Conservation (phyloP, 805 yeast genomes). For the Ogataea ganodermae region DNA sequence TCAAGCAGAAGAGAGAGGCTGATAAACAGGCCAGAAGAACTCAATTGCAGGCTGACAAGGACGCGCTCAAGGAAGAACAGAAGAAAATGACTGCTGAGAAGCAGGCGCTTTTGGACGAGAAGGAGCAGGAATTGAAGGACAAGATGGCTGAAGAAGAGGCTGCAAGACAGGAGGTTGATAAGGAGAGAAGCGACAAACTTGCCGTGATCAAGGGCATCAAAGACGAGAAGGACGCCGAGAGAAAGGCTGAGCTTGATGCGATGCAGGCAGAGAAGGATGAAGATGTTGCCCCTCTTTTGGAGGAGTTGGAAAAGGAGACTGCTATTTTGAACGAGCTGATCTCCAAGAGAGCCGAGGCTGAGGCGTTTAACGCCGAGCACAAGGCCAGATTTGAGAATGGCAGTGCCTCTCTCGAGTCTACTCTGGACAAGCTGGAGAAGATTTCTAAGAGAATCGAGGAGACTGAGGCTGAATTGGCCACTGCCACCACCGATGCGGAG, state of each 20-base stretch:
- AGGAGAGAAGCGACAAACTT: constrained; percentile 45
- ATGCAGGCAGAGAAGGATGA: constrained; percentile 56
- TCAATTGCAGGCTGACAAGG: constrained; percentile 50
- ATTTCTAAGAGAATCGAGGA: constrained; percentile 44
- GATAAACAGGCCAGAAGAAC: constrained; percentile 43
- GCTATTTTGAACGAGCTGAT: constrained; percentile 51
- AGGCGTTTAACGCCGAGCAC: constrained; percentile 47
- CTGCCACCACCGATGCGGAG: constrained; percentile 33
- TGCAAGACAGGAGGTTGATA: constrained; percentile 42
- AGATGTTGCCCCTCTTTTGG: constrained; percentile 55
- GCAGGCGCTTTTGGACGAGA: constrained; percentile 43
- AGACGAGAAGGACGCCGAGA: constrained; percentile 43
- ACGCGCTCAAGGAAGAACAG: constrained; percentile 47
- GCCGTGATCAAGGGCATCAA: constrained; percentile 46
- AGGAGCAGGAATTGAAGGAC: constrained; percentile 43
- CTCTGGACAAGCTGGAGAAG: constrained; percentile 45
- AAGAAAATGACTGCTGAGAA: constrained; percentile 41
- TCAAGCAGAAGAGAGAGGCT: constrained; percentile 35
- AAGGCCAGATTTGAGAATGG: constrained; percentile 46
- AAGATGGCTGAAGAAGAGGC: constrained; percentile 42
- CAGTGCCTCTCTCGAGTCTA: constrained; percentile 42
- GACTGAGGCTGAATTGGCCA: constrained; percentile 40
- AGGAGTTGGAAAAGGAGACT: constrained; percentile 52
- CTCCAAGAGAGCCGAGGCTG: constrained; percentile 48
- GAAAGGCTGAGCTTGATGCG: constrained; percentile 47